These are phyloP conservation scores for Pisolithus thermaeus DNA, from an alignment of 1,284 basidiomycete species.

Conservation along the genomic window DNA sequence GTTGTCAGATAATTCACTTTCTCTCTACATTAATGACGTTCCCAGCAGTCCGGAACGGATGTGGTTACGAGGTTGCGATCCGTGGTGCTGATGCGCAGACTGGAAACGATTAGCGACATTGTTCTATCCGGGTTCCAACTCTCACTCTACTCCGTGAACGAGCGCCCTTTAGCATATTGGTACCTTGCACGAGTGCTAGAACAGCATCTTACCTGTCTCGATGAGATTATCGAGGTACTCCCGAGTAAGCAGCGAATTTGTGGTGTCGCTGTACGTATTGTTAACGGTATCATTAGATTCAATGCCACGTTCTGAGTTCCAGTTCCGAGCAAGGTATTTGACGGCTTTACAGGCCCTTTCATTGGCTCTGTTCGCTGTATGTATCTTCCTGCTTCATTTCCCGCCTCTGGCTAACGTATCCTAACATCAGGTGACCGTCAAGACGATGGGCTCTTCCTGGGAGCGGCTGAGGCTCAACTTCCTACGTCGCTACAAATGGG, in stretches of 20 bases:
- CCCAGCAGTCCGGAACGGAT: slow-evolving; percentile 20
- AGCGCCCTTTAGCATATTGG: slow-evolving; percentile 72
- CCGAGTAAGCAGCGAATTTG: slow-evolving; percentile 24
- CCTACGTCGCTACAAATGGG: slow-evolving; percentile 69
- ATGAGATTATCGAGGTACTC: slow-evolving; percentile 38
- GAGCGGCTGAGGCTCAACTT: slow-evolving; percentile 45
- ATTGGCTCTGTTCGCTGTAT: slow-evolving; percentile 42
- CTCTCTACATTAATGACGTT: slow-evolving; percentile 2
- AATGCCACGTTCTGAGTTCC: slow-evolving; percentile 39
- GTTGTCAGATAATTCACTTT: not conserved
- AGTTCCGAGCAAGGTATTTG: slow-evolving; percentile 44
- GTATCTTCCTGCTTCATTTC: slow-evolving; percentile 10
- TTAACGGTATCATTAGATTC: slow-evolving; percentile 32
- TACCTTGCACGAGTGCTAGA: slow-evolving; percentile 53
- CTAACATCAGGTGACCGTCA: slow-evolving; percentile 28
- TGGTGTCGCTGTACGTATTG: not conserved
- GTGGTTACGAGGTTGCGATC: slow-evolving; percentile 35
- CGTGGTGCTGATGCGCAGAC: slow-evolving; percentile 50
- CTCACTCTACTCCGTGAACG: slow-evolving; percentile 63
- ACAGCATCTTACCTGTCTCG: slow-evolving; percentile 48
- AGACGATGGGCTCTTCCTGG: slow-evolving; percentile 29
- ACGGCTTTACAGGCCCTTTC: slow-evolving; percentile 51
- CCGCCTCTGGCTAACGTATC: not conserved
- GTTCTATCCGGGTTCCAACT: slow-evolving; percentile 73
- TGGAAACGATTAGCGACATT: slow-evolving; percentile 60